Percentiles rank a stretch among this genome's conserved stretches.
phyloP scores from a whole-genome alignment of 1,139 yeast species.

The Nakaseomyces kungkrabaensis region DNA sequence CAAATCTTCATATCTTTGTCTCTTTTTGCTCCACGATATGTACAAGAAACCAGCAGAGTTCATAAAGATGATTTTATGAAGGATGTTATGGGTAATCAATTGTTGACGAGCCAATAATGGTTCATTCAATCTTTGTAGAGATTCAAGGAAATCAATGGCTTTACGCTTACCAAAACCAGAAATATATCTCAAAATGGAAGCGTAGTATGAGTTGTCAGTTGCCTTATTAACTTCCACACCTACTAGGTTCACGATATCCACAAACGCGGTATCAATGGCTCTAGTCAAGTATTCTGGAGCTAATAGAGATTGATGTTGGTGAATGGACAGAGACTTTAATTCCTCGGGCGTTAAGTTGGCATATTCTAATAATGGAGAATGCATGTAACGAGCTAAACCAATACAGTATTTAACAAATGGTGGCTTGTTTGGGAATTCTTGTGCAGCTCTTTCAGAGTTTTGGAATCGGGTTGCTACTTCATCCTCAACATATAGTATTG shows the following conservation, averaged over 20 bases:
- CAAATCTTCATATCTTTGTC: slow-evolving; percentile 39
- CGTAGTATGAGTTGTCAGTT: slow-evolving; percentile 54
- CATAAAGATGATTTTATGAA: slow-evolving; percentile 73
- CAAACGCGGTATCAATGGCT: slow-evolving; percentile 73
- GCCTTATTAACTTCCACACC: slow-evolving; percentile 94
- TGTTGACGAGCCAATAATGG: slow-evolving; percentile 62
- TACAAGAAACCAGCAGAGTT: slow-evolving; percentile 87
- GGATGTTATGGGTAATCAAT: slow-evolving; percentile 67
- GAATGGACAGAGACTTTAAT: slow-evolving; percentile 59
- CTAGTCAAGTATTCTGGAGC: slow-evolving; percentile 54
- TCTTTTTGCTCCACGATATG: slow-evolving; percentile 54
- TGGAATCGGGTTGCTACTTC: slow-evolving; percentile 89
- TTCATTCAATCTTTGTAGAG: slow-evolving; percentile 51
- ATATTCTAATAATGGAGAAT: slow-evolving; percentile 84
- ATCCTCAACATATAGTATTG: slow-evolving; percentile 76
- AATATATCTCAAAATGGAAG: slow-evolving; percentile 63
- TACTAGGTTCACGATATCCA: slow-evolving; percentile 80
- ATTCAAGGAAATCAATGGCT: slow-evolving; percentile 77
- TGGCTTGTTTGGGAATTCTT: slow-evolving; percentile 83
- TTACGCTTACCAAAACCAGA: slow-evolving; percentile 95
- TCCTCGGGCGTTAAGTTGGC: slow-evolving; percentile 63
- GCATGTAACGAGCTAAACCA: slow-evolving; percentile 83
- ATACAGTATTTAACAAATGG: slow-evolving; percentile 76
- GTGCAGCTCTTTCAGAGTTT: slow-evolving; percentile 62
- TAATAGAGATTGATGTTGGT: slow-evolving; percentile 64